Evolutionary conservation across 2,329 filamentous ascomycete genomes (phyloP).

Genomic region (Westerdykella ornata): DNA sequence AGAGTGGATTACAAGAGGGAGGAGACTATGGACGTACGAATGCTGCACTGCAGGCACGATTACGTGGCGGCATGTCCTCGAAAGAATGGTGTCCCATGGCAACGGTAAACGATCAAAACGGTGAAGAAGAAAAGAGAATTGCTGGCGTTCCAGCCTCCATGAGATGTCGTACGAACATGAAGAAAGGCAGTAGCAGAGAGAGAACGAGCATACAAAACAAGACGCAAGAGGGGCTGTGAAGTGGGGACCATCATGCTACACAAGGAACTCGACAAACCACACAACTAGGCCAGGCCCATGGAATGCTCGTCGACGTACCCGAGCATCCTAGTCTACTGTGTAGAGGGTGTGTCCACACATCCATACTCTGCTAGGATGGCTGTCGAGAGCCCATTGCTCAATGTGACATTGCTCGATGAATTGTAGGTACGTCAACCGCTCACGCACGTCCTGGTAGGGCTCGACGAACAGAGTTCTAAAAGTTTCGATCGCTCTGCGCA

Average conservation of each 20-base stretch:
- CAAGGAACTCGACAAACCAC: background rate
- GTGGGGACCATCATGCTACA: background rate
- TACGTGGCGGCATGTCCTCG: background rate
- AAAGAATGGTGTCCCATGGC: background rate
- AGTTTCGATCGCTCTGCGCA: conserved; percentile 53
- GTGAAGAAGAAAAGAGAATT: no score
- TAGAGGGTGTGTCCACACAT: conserved; percentile 61
- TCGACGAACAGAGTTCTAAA: conserved; percentile 57
- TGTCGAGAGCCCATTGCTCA: conserved; percentile 53
- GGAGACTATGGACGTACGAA: background rate
- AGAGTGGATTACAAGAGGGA: background rate
- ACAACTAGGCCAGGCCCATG: background rate
- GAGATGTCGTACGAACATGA: no score
- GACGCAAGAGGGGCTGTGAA: background rate
- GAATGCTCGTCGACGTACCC: conserved; percentile 49
- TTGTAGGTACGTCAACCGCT: conserved; percentile 55
- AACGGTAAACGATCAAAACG: background rate
- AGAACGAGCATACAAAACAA: no score
- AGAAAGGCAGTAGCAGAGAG: no score
- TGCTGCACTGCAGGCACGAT: conserved; percentile 1
- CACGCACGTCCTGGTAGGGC: conserved; percentile 61
- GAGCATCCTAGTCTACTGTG: conserved; percentile 59
- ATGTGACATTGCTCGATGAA: conserved; percentile 48
- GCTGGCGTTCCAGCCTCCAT: no score
- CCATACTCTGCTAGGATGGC: conserved; percentile 51